A percentile compares a stretch with the other conserved stretches of the same genome.
Conservation (phyloP, 306 rosid genomes). For the Morella rubra region DNA sequence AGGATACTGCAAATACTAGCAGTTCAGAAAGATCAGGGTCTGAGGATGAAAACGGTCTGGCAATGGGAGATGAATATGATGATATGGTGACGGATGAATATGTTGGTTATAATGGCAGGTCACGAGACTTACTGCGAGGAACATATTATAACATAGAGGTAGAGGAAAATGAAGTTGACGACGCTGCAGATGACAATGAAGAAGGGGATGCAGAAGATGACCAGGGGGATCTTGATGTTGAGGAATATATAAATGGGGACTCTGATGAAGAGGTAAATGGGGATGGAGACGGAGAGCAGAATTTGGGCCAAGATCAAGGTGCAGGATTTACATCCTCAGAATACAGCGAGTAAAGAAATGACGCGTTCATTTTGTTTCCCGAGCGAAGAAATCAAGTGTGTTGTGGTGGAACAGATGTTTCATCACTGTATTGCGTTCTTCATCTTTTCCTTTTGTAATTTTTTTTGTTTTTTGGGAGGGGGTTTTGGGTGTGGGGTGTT, state of each 20-base stretch:
- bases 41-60: conserved; percentile 43
- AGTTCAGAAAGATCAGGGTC: conserved; percentile 43
- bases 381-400: no score
- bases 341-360: conserved; percentile 35
- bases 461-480: background rate
- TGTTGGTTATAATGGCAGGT: conserved; percentile 32
- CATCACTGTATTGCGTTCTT: background rate
- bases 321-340: conserved; percentile 42
- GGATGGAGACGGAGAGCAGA: conserved; percentile 33
- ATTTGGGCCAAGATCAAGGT: conserved; percentile 24
- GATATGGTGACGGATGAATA: conserved; percentile 33
- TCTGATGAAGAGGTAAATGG: conserved; percentile 33
- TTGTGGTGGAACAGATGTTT: background rate
- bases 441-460: background rate
- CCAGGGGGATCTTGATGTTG: conserved; percentile 38
- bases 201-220: conserved; percentile 20
- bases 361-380: background rate
- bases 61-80: conserved; percentile 37
- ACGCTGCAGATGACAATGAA: background rate
- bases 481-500: background rate
- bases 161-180: conserved; percentile 29
- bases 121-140: conserved; percentile 32
- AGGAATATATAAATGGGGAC: conserved; percentile 41
- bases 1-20: conserved; percentile 34
- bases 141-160: conserved; percentile 35